A percentile compares a stretch with the other conserved stretches of the same genome.
Evolutionary conservation across 2,329 filamentous ascomycete species (phyloP).

Genomic region (Mycosphaerella arachidis): DNA sequence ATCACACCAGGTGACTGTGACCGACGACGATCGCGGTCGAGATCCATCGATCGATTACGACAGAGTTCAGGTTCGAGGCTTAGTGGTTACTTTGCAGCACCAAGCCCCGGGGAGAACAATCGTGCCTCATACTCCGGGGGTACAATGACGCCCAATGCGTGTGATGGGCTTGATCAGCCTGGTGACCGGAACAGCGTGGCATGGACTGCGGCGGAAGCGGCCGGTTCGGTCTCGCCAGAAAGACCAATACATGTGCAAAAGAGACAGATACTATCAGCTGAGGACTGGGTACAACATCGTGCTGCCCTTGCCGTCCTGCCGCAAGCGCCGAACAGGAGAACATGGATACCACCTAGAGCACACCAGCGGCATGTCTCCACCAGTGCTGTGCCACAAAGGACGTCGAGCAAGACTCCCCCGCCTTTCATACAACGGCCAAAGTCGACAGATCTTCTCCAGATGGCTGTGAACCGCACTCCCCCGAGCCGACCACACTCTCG

Average conservation of each 20-base stretch:
- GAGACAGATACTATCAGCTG: constrained; percentile 59
- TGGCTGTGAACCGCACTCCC: constrained; percentile 24
- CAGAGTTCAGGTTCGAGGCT: constrained; percentile 20
- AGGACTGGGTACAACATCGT: constrained; percentile 80
- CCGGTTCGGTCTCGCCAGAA: constrained; percentile 35
- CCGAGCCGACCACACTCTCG: constrained; percentile 30
- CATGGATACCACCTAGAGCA: constrained; percentile 22
- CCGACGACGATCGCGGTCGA: constrained; percentile 24
- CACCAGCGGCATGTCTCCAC: constrained; percentile 27
- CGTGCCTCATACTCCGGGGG: constrained; percentile 34
- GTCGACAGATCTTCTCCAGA: constrained; percentile 44
- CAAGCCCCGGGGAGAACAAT: constrained; percentile 26
- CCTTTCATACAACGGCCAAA: constrained; percentile 38
- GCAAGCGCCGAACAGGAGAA: constrained; percentile 37
- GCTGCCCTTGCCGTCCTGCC: constrained; percentile 53
- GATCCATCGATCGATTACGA: constrained; percentile 26
- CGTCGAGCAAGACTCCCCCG: constrained; percentile 36
- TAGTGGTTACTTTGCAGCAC: constrained; percentile 17
- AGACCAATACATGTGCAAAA: constrained; percentile 43
- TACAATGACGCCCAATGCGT: constrained; percentile 30
- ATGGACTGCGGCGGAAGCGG: constrained; percentile 65
- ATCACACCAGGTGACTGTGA: constrained; percentile 37
- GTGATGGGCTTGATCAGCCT: constrained; percentile 31
- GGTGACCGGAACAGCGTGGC: constrained; percentile 61
- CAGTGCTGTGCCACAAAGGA: constrained; percentile 20